Evolutionary conservation across 345 rosid species (phyloP), one percentile per base, ranked within the genome.

Genomic region (Toxicodendron radicans): DNA sequence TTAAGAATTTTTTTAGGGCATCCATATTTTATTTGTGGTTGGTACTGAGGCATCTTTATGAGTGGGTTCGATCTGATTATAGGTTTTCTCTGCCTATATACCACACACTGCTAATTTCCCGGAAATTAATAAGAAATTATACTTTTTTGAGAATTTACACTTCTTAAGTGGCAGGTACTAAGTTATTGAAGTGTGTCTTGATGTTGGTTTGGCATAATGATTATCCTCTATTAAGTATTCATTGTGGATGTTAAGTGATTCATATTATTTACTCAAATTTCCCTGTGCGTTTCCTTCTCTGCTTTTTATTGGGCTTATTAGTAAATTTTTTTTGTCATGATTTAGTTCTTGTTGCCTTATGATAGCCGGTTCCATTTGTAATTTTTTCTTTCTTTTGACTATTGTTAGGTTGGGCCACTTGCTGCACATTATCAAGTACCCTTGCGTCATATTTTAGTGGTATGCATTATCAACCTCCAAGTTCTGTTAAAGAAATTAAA

Each of bases 371-470:
- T 73, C n/a, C 56, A 18, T 68, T 49, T 24, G 48, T 76, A 23
- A 70, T 21, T 1, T 72, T 68, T 74, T 38, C 52, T 49, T 62
- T 51, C 57, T 77, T 23, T 73, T n/a, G 63, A 18, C 38, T 68
- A 9, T 30, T 80, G 60, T 58, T 64, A 94, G 98, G 95, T 92
- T 84, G 97, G 97, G 75, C 90, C 97, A 41, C 95, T 94, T 79
- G 98, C 98, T 73, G 90, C 97, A 32, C 78, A 91, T 70, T 94
- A 92, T 83, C 92, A 85, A 88, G 90, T 94, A 60, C 98, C 98
- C 45, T 64, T 94, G 77, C 97, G 95, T 2, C 97, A 92, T 81
- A 86, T 92, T 79, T 76, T 95, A 76, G 27, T 92, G 97, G 97
- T 95, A 85, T 45, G 68, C 69, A 46, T 67, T 57, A 48, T n/a